A percentile compares a stretch with the other conserved stretches of the same genome.
These are phyloP conservation scores for Chamaenerion angustifolium DNA, from an alignment of 345 rosid species.

Conservation along the genomic window DNA sequence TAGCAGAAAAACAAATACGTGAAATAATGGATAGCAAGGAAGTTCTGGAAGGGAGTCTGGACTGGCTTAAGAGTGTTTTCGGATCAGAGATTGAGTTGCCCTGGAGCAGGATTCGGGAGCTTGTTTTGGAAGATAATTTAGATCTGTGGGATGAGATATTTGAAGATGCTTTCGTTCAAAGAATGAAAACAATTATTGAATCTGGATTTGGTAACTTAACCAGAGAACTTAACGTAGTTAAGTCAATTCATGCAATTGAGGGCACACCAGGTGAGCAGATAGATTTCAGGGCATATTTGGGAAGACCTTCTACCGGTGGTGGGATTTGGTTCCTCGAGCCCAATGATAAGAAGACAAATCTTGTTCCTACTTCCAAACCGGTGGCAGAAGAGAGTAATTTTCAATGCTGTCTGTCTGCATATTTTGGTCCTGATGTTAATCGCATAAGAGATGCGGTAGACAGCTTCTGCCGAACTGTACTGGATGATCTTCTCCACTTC, in stretches of 20 bases:
- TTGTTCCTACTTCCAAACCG: conserved; percentile 28
- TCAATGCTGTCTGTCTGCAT: conserved; percentile 63
- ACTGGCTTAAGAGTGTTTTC: conserved; percentile 85
- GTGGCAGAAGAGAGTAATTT: conserved; percentile 54
- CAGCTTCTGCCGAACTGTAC: conserved; percentile 50
- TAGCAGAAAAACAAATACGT: conserved; percentile 67
- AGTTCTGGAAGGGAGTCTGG: conserved; percentile 79
- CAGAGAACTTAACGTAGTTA: conserved; percentile 35
- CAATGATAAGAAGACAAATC: conserved; percentile 38
- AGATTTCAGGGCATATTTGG: conserved; percentile 69
- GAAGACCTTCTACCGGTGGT: conserved; percentile 75
- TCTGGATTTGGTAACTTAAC: conserved; percentile 56
- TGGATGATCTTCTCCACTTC: conserved; percentile 78
- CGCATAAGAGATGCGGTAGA: conserved; percentile 79
- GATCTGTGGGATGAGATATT: conserved; percentile 98
- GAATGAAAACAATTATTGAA: conserved; percentile 70
- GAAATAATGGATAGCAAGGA: conserved; percentile 75
- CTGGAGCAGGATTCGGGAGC: conserved; percentile 87
- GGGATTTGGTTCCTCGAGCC: conserved; percentile 95
- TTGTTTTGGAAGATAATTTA: conserved; percentile 71
- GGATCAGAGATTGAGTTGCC: conserved; percentile 96
- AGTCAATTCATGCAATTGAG: conserved; percentile 32
- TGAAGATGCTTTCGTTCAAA: conserved; percentile 77
- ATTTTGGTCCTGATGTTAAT: conserved; percentile 85
- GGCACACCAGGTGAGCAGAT: conserved; percentile 33